These are phyloP conservation scores for Paraphaeosphaeria sporulosa DNA, from an alignment of 2,329 filamentous ascomycete species.

Conservation along the genomic window DNA sequence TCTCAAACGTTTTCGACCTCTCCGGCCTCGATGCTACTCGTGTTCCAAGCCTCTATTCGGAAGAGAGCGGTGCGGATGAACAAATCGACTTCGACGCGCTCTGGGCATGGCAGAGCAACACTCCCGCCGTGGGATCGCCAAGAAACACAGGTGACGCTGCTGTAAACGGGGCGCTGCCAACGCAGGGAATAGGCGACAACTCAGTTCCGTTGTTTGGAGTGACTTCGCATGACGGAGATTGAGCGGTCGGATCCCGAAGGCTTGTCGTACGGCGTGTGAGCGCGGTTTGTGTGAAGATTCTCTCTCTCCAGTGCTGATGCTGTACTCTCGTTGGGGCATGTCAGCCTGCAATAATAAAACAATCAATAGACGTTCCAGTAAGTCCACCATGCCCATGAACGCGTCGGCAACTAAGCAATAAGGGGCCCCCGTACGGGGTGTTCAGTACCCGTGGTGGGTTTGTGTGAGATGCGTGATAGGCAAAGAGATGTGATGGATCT, in stretches of 20 bases:
- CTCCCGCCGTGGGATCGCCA: conserved; percentile 42
- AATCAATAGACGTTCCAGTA: too few species aligned
- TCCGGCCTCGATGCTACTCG: conserved; percentile 44
- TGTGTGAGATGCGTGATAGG: not conserved
- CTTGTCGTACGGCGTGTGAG: not conserved
- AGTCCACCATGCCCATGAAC: too few species aligned
- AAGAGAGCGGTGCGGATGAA: conserved; percentile 47
- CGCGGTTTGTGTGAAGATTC: not conserved
- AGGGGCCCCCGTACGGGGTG: too few species aligned
- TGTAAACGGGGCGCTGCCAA: conserved; percentile 16
- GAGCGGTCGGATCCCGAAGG: not conserved
- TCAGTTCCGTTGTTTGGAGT: conserved; percentile 47
- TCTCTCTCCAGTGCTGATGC: too few species aligned
- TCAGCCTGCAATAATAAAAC: too few species aligned
- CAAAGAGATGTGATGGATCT: not conserved
- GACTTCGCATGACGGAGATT: conserved; percentile 18
- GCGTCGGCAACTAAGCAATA: too few species aligned
- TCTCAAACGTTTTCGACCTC: conserved; percentile 49
- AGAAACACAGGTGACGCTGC: conserved; percentile 18
- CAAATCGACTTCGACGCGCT: conserved; percentile 53
- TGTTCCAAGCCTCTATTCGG: conserved; percentile 41
- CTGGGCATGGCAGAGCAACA: conserved; percentile 51
- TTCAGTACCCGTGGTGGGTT: too few species aligned
- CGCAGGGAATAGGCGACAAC: conserved; percentile 38
- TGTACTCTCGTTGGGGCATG: too few species aligned